phyloP scores from a whole-genome alignment of 2,329 filamentous ascomycete species.

The Penicillium sclerotigenum region DNA sequence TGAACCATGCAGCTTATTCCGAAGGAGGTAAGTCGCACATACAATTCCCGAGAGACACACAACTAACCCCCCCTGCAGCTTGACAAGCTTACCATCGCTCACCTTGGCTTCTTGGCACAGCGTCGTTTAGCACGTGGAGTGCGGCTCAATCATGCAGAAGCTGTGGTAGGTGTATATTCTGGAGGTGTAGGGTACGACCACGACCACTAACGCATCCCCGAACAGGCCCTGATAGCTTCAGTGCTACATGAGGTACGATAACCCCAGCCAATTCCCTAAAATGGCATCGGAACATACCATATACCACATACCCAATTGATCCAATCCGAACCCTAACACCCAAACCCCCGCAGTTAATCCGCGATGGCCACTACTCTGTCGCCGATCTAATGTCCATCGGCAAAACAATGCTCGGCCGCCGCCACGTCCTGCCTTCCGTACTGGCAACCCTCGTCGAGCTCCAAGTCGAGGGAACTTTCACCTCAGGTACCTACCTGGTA shows the following conservation, averaged over 20 bases:
- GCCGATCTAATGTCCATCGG: conserved; percentile 91
- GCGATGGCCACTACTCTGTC: conserved; percentile 89
- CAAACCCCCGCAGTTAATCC: conserved; percentile 63
- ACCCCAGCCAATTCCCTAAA: background rate
- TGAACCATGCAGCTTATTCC: conserved; percentile 46
- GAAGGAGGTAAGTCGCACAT: conserved; percentile 40
- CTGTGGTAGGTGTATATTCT: conserved; percentile 56
- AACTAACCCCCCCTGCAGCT: conserved; percentile 55
- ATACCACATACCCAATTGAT: background rate
- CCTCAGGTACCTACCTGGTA: conserved; percentile 84
- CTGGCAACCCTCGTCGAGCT: conserved; percentile 75
- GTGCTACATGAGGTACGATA: conserved; percentile 75
- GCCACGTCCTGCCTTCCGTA: conserved; percentile 84
- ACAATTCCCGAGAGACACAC: background rate
- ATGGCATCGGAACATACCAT: background rate
- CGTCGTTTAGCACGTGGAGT: conserved; percentile 82
- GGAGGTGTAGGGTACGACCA: background rate
- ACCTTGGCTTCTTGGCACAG: conserved; percentile 84
- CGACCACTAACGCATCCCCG: background rate
- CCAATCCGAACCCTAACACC: conserved; percentile 2
- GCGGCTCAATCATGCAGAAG: conserved; percentile 85
- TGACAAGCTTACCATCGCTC: conserved; percentile 92
- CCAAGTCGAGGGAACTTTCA: conserved; percentile 93
- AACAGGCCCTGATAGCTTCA: conserved; percentile 62
- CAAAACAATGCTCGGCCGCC: conserved; percentile 85